Conservation (phyloP, 257 asterid genomes). For the Paraleonurus japonicus region DNA sequence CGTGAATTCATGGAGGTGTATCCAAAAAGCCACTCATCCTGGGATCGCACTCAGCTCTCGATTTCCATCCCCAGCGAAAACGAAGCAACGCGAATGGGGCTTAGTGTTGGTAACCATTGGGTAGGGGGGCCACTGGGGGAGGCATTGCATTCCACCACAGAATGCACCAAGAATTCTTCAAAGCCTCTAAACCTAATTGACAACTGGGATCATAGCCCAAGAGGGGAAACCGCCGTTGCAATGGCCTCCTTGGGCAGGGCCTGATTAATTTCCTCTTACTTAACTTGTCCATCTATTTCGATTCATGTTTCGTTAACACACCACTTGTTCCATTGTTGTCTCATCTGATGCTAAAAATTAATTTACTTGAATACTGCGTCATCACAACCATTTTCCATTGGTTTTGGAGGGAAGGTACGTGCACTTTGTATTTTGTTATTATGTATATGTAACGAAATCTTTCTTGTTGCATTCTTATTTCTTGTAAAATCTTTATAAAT, state of each 20-base stretch:
- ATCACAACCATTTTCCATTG: background rate
- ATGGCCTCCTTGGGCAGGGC: constrained; percentile 35
- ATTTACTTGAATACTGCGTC: background rate
- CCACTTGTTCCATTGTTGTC: background rate
- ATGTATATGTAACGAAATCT: background rate
- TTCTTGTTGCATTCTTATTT: background rate
- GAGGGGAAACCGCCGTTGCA: constrained; percentile 48
- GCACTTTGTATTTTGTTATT: too few species aligned
- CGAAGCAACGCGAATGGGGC: constrained; percentile 46
- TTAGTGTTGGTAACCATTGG: constrained; percentile 56
- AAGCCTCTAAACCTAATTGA: constrained; percentile 58
- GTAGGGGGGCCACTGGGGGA: constrained; percentile 92
- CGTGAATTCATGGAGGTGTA: constrained; percentile 66
- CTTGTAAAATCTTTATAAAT: background rate
- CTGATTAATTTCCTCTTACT: too few species aligned
- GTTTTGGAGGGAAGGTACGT: background rate
- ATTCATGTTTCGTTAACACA: constrained; percentile 7
- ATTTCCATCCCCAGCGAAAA: constrained; percentile 62
- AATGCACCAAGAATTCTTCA: constrained; percentile 29
- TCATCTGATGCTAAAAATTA: background rate
- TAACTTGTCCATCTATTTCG: background rate
- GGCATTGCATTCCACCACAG: constrained; percentile 57
- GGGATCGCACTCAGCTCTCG: constrained; percentile 66
- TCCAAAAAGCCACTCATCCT: constrained; percentile 49
- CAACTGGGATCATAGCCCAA: constrained; percentile 65